Evolutionary conservation across 2,329 filamentous ascomycete species (phyloP), one percentile per base, ranked within the genome.

Genomic region (Amesomyces nigricolor): DNA sequence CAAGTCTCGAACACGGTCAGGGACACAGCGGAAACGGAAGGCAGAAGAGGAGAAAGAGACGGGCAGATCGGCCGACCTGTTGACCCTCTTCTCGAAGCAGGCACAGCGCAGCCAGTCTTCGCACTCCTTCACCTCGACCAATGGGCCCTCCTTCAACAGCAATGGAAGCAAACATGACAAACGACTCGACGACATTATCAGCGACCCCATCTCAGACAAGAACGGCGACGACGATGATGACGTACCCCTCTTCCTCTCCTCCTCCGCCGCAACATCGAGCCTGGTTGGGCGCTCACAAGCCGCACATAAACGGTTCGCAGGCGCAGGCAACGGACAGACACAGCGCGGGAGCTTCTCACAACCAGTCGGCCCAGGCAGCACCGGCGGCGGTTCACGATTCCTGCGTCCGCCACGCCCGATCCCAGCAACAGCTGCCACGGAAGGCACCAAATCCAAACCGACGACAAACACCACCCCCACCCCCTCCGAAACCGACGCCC

Each of bases 11-110:
- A 65, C 56, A 60, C 61, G 43, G 69, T 63, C 71, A 64, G 66
- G 45, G 29, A 8, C 11, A 7, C 50, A 59, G 32, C 37, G 35
- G n/a, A 58, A 56, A 13, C 53, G 57, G 4, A 58, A 53, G 22
- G 49, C 57, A 70, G 26, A 65, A 69, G 47, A 42, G 29, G 68
- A 67, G 5, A 74, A 75, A 6, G 78, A 79, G 51, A 80, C 75
- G 60, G 76, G 75, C 5, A 80, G 78, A 58, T 78, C 77, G 6
- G 80, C 75, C 3, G 78, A 86, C 61, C 71, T 86, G 13, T 73
- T 78, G 63, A 75, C 79, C 0, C 73, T 86, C 16, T 86, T 86
- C 61, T 83, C 81, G 16, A 83, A 76, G 48, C 83, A 86, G 65
- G 77, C 77, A 11, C 22, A 48, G 59, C 75, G 73, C 39, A 73